Conservation (phyloP, 768 basidiomycete species). For the Kwoniella heveanensis region DNA sequence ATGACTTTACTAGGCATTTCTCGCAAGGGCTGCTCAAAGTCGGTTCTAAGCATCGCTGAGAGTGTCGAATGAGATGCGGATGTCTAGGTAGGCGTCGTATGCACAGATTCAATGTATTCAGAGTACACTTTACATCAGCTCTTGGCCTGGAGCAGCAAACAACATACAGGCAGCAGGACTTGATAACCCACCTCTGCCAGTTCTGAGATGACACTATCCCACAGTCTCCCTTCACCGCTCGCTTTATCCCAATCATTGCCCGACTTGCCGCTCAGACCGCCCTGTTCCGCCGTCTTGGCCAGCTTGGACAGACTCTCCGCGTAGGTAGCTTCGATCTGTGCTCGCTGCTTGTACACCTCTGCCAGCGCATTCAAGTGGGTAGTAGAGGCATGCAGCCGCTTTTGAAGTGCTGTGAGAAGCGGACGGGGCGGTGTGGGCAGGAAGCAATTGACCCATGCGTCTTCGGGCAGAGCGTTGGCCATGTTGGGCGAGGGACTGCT, state of each 20-base stretch:
- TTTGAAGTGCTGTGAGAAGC: conserved; percentile 41
- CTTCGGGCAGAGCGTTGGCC: conserved; percentile 47
- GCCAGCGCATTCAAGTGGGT: conserved; percentile 50
- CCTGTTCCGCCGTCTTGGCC: conserved; percentile 43
- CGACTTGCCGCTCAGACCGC: conserved; percentile 33
- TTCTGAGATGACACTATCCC: conserved; percentile 50
- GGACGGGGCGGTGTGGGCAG: conserved; percentile 40
- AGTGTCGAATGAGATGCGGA: conserved; percentile 44
- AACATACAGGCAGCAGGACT: neutral
- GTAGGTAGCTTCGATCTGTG: conserved; percentile 52
- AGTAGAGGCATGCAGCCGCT: conserved; percentile 39
- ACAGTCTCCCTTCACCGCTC: conserved; percentile 41
- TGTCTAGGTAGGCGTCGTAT: conserved; percentile 27
- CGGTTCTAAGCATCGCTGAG: conserved; percentile 42
- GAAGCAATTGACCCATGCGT: conserved; percentile 48
- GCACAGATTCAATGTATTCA: neutral
- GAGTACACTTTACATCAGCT: neutral
- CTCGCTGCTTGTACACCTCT: conserved; percentile 54
- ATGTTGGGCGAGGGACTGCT: conserved; percentile 15
- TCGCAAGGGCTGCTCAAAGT: conserved; percentile 52
- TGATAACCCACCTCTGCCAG: conserved; percentile 45
- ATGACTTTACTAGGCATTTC: conserved; percentile 47
- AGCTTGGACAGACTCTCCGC: conserved; percentile 52
- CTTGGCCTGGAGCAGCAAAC: neutral
- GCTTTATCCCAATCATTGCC: conserved; percentile 43